A percentile compares a stretch with the other conserved stretches of the same genome.
Conservation (phyloP, 345 rosid species). For the Corchorus olitorius region DNA sequence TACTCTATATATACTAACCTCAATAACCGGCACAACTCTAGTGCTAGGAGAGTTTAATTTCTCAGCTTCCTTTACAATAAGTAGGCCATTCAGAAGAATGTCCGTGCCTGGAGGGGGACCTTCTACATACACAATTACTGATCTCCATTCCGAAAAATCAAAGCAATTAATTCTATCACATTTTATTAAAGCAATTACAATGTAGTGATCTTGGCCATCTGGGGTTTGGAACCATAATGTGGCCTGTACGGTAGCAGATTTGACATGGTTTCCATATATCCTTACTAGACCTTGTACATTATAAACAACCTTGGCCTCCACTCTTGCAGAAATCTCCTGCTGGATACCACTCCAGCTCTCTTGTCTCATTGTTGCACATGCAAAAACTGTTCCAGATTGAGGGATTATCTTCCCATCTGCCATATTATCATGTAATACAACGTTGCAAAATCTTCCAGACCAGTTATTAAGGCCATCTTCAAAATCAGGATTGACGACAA, state of each 20-base stretch:
- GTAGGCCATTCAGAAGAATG: slow-evolving; percentile 73
- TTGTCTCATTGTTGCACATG: slow-evolving; percentile 71
- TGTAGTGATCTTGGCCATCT: slow-evolving; percentile 72
- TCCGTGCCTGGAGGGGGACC: slow-evolving; percentile 91
- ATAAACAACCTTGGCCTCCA: slow-evolving; percentile 72
- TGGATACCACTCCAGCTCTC: slow-evolving; percentile 90
- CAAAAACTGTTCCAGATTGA: slow-evolving; percentile 67
- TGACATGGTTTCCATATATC: slow-evolving; percentile 61
- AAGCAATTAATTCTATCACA: neutral
- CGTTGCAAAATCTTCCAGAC: slow-evolving; percentile 92
- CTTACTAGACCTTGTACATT: slow-evolving; percentile 70
- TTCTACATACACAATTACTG: slow-evolving; percentile 76
- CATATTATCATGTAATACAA: slow-evolving; percentile 73
- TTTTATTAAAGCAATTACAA: slow-evolving; percentile 42
- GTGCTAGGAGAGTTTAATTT: slow-evolving; percentile 58
- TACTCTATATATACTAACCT: neutral
- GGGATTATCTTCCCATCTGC: slow-evolving; percentile 77
- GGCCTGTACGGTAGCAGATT: slow-evolving; percentile 58
- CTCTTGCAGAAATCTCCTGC: slow-evolving; percentile 81
- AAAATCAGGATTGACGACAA: slow-evolving; percentile 75
- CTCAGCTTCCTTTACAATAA: slow-evolving; percentile 64
- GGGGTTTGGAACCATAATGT: slow-evolving; percentile 76
- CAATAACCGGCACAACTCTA: slow-evolving; percentile 63
- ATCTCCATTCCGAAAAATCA: slow-evolving; percentile 64
- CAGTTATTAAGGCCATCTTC: slow-evolving; percentile 79